A percentile compares a stretch with the other conserved stretches of the same genome.
Evolutionary conservation across 331 rosid genomes (phyloP).

Genomic region (Quercus phellos): DNA sequence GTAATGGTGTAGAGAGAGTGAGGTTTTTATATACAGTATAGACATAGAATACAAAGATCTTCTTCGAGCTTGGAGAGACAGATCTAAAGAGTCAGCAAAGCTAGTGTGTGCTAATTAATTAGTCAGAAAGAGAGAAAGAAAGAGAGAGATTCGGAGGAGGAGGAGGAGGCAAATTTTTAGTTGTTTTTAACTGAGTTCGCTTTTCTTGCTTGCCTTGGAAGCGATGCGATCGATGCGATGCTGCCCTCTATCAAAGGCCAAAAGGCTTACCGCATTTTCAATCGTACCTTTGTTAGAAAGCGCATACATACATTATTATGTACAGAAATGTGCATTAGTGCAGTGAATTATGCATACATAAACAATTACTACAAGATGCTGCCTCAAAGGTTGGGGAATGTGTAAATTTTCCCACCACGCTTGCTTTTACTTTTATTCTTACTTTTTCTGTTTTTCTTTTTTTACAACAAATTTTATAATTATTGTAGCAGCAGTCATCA

Average conservation of each 20-base stretch:
- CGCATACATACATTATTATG: not conserved
- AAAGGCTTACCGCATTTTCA: constrained; percentile 48
- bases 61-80: constrained; percentile 27
- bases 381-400: no score
- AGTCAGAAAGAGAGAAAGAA: constrained; percentile 9
- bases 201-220: constrained; percentile 70
- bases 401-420: no score
- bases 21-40: not conserved
- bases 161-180: not conserved
- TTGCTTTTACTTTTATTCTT: no score
- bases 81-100: constrained; percentile 47
- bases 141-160: constrained; percentile 4
- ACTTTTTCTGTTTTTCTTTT: no score
- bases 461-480: no score
- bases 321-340: no score
- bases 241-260: constrained; percentile 43
- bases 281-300: constrained; percentile 31
- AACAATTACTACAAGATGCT: no score
- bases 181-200: not conserved
- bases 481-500: no score
- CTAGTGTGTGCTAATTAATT: constrained; percentile 1
- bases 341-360: no score
- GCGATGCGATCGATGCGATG: constrained; percentile 25
- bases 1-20: constrained; percentile 22
- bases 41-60: constrained; percentile 27